Evolutionary conservation across 2,329 filamentous ascomycete species (phyloP), one percentile per base, ranked within the genome.

Genomic region (Cladosporium sp.): DNA sequence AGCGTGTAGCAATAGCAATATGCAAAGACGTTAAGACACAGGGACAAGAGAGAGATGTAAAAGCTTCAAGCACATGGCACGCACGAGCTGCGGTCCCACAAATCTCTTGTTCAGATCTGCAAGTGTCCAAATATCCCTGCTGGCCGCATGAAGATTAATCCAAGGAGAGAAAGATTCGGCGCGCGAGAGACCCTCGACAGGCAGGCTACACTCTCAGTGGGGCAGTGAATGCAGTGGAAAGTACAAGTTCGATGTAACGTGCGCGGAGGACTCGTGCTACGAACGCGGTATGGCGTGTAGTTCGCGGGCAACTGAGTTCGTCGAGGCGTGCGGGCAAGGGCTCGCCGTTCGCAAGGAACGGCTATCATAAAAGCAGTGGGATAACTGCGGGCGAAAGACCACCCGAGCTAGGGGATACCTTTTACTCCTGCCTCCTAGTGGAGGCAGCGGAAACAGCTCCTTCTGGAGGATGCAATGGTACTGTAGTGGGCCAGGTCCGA

Each of bases 1-100:
- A 47, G 41, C n/a, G n/a, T 24, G 41, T 21, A 24, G 41, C 41
- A 18, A 41, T n/a, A 10, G 24, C 21, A 14, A 44, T 34, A 34
- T 32, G 52, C 52, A 34, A 55, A 34, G 15, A 32, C 52, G 52
- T 34, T 21, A 55, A 34, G 30, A 30, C 11, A 34, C 11, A 55
- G 52, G 3, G 15, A 34, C 32, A 55, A 30, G 28, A 55, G 52
- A 34, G 10, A n/a, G 30, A 21, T n/a, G 28, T 10, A 11, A 58
- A 58, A 58, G 55, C 55, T 58, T 58, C 55, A 64, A 55, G 61
- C 61, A 55, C 61, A 64, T 64, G 61, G 61, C 61, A 64, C 61
- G 51, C 61, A 57, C 60, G 60, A 54, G 60, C 32, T 28, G 59
- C 32, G 30, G 60, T 54, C 54, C 47, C 60, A 63, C 60, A 51